Percentiles rank a stretch among this genome's conserved stretches.
Conservation (phyloP, 257 asterid species). For the Gynochthodes officinalis region DNA sequence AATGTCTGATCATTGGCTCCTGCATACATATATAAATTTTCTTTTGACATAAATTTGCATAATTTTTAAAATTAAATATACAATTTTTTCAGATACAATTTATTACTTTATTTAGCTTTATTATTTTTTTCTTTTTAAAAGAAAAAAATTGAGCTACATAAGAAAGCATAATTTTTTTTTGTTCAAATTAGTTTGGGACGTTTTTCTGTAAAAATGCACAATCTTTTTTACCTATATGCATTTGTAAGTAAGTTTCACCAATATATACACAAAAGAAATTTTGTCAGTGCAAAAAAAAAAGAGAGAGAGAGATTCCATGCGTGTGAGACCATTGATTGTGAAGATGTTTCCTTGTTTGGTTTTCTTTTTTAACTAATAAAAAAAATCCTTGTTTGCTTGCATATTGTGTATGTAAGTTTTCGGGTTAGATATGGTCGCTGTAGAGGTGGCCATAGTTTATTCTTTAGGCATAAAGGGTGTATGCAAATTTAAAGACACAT, state of each 20-base stretch:
- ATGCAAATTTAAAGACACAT: neutral
- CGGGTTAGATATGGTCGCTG: neutral
- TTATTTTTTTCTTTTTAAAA: neutral
- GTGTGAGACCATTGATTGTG: neutral
- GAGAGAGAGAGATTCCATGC: too few relatives aligned
- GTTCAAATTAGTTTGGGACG: neutral
- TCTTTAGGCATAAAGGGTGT: neutral
- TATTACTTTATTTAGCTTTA: neutral
- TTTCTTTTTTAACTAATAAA: neutral
- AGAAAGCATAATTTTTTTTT: neutral
- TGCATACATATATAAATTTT: neutral
- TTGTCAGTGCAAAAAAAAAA: too few relatives aligned
- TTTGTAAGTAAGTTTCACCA: neutral
- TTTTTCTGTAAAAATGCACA: neutral
- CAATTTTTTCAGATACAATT: neutral
- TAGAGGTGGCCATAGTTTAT: neutral
- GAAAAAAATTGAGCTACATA: neutral
- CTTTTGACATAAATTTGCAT: neutral
- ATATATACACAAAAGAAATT: too few relatives aligned
- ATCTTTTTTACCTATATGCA: neutral
- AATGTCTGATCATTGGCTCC: neutral
- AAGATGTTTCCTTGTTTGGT: neutral
- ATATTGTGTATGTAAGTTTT: neutral
- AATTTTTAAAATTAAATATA: neutral
- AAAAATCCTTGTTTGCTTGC: neutral